These are phyloP conservation scores for Zizania palustris DNA, from an alignment of 202 grass and related monocot species.

Conservation along the genomic window DNA sequence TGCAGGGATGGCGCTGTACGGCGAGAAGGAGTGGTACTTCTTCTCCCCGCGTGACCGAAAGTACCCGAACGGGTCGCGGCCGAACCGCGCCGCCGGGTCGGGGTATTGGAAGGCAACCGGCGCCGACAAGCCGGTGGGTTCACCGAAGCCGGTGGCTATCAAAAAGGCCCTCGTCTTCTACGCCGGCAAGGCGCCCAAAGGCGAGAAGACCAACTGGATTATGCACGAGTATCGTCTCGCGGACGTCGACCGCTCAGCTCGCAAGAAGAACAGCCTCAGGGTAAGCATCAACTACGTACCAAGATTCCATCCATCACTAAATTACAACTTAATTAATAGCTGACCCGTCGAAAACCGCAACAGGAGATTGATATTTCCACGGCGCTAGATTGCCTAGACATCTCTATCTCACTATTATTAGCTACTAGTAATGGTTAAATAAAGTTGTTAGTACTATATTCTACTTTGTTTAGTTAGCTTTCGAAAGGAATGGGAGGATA, in stretches of 20 bases:
- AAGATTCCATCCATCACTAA: neutral
- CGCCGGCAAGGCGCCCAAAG: constrained; percentile 82
- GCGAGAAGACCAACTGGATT: constrained; percentile 98
- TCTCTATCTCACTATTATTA: too few relatives aligned
- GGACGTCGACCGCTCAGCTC: constrained; percentile 70
- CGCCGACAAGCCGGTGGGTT: constrained; percentile 78
- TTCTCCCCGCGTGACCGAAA: constrained; percentile 90
- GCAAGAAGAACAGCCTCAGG: constrained; percentile 88
- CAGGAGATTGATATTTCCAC: too few relatives aligned
- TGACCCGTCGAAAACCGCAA: too few relatives aligned
- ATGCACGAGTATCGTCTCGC: constrained; percentile 99
- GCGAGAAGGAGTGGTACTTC: constrained; percentile 96
- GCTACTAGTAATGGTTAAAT: too few relatives aligned
- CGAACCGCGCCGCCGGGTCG: constrained; percentile 70
- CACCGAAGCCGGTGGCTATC: constrained; percentile 69
- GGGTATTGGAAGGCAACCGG: constrained; percentile 92
- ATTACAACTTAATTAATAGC: neutral
- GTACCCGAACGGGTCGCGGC: constrained; percentile 84
- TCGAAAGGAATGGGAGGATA: constrained; percentile 26
- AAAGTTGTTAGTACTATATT: too few relatives aligned
- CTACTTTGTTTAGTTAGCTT: constrained; percentile 3
- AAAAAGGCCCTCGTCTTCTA: constrained; percentile 95
- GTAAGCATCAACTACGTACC: constrained; percentile 23
- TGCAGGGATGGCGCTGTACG: constrained; percentile 75
- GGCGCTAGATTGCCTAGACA: too few relatives aligned